Percentiles rank a stretch among this genome's conserved stretches.
Evolutionary conservation across 2,329 filamentous ascomycete species (phyloP).

Genomic region (Cadophora gregata): DNA sequence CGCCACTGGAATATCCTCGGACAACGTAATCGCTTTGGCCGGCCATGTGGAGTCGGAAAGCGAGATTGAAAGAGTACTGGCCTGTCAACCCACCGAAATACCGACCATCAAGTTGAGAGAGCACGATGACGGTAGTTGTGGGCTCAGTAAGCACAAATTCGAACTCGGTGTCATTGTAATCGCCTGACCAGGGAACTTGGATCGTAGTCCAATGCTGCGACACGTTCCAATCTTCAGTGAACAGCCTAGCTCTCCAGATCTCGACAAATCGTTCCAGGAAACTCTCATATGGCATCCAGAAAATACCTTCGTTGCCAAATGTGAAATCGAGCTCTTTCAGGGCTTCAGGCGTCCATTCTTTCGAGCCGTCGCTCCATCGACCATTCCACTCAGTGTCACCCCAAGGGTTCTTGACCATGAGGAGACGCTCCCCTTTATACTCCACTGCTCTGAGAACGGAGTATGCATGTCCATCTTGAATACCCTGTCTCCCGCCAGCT

Average conservation of each 20-base stretch:
- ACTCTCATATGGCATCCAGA: slow-evolving; percentile 69
- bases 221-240: slow-evolving; percentile 63
- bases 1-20: slow-evolving; percentile 58
- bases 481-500: slow-evolving; percentile 53
- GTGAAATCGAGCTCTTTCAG: slow-evolving; percentile 62
- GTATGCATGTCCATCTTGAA: slow-evolving; percentile 63
- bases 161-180: slow-evolving; percentile 67
- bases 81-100: slow-evolving; percentile 67
- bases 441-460: slow-evolving; percentile 61
- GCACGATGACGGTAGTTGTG: slow-evolving; percentile 62
- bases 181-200: slow-evolving; percentile 63
- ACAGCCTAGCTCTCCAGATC: slow-evolving; percentile 66
- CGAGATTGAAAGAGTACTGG: slow-evolving; percentile 58
- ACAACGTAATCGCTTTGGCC: slow-evolving; percentile 64
- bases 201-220: slow-evolving; percentile 67
- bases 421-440: slow-evolving; percentile 58
- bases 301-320: slow-evolving; percentile 67
- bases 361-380: slow-evolving; percentile 62
- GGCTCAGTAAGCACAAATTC: slow-evolving; percentile 60
- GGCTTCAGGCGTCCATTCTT: slow-evolving; percentile 66
- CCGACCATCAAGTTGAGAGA: slow-evolving; percentile 62
- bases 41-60: slow-evolving; percentile 55
- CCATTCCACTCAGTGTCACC: slow-evolving; percentile 65
- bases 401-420: slow-evolving; percentile 62
- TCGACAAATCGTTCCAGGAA: slow-evolving; percentile 64